Conservation (phyloP, 2,329 filamentous ascomycete genomes). For the Fusarium pseudograminearum region DNA sequence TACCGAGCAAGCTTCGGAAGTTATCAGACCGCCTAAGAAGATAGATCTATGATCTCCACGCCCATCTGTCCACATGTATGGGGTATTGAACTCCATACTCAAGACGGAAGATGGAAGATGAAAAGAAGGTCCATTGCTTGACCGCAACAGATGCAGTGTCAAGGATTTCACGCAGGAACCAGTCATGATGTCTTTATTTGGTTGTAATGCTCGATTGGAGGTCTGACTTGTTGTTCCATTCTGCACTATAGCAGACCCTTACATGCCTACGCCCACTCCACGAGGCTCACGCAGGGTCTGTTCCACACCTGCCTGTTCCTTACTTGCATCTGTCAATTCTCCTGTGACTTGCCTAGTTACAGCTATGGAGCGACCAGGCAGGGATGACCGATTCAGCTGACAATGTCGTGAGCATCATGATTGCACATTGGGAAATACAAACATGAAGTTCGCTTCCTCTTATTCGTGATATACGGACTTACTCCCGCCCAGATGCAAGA, state of each 20-base stretch:
- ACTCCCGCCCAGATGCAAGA: neutral
- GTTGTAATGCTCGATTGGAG: slow-evolving; percentile 13
- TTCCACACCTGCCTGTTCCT: slow-evolving; percentile 35
- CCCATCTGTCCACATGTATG: slow-evolving; percentile 16
- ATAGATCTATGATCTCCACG: slow-evolving; percentile 17
- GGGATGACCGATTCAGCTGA: slow-evolving; percentile 37
- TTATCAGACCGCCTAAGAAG: slow-evolving; percentile 12
- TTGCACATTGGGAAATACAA: slow-evolving; percentile 20
- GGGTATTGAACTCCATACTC: neutral
- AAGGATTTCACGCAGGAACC: slow-evolving; percentile 48
- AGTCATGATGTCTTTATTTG: slow-evolving; percentile 17
- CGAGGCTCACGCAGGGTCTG: slow-evolving; percentile 46
- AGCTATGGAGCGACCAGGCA: slow-evolving; percentile 35
- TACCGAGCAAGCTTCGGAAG: slow-evolving; percentile 31
- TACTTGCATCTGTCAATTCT: slow-evolving; percentile 37
- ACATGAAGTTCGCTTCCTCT: slow-evolving; percentile 31
- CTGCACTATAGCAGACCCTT: slow-evolving; percentile 31
- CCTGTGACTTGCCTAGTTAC: slow-evolving; percentile 31
- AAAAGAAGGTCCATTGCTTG: slow-evolving; percentile 8
- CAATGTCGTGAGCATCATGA: slow-evolving; percentile 26
- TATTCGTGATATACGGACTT: slow-evolving; percentile 26
- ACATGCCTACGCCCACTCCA: slow-evolving; percentile 36
- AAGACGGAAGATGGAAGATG: slow-evolving; percentile 10
- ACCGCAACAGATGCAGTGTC: slow-evolving; percentile 37
- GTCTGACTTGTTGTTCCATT: slow-evolving; percentile 28